Percentiles rank a stretch among this genome's conserved stretches.
Conservation (phyloP, 768 basidiomycete genomes). For the Amanita pseudoporphyria region DNA sequence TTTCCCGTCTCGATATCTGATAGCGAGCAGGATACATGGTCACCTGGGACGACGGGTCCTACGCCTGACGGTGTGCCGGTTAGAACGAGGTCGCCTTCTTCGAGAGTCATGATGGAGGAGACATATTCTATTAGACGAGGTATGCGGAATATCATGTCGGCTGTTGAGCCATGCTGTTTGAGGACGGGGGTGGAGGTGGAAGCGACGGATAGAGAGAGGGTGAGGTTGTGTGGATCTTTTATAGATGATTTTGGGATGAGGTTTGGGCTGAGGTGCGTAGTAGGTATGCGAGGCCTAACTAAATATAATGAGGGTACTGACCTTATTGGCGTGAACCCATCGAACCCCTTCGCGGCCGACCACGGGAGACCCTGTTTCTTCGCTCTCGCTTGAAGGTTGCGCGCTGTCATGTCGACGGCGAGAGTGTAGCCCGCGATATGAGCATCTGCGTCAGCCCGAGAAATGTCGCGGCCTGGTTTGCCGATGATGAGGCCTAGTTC, state of each 20-base stretch:
- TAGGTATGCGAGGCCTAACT: too few species aligned
- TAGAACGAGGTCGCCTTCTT: constrained; percentile 90
- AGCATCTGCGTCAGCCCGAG: constrained; percentile 55
- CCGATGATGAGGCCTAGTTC: constrained; percentile 98
- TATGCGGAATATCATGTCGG: constrained; percentile 89
- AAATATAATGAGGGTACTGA: too few species aligned
- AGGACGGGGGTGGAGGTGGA: not conserved
- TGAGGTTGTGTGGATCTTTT: constrained; percentile 65
- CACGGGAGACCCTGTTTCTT: constrained; percentile 95
- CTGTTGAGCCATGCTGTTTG: constrained; percentile 80
- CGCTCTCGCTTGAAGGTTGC: constrained; percentile 89
- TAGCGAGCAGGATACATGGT: constrained; percentile 69
- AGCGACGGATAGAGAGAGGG: constrained; percentile 63
- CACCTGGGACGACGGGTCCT: constrained; percentile 66
- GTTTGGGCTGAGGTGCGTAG: constrained; percentile 39
- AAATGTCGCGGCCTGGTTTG: constrained; percentile 75
- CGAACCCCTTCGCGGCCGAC: constrained; percentile 95
- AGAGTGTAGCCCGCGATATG: constrained; percentile 93
- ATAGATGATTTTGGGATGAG: constrained; percentile 75
- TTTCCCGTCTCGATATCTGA: constrained; percentile 41
- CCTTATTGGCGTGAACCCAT: constrained; percentile 93
- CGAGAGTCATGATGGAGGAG: constrained; percentile 95
- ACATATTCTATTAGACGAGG: constrained; percentile 83
- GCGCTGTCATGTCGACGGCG: constrained; percentile 93
- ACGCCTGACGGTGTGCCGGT: constrained; percentile 93